phyloP scores from a whole-genome alignment of 345 rosid genomes.

The Citrus trifoliata region DNA sequence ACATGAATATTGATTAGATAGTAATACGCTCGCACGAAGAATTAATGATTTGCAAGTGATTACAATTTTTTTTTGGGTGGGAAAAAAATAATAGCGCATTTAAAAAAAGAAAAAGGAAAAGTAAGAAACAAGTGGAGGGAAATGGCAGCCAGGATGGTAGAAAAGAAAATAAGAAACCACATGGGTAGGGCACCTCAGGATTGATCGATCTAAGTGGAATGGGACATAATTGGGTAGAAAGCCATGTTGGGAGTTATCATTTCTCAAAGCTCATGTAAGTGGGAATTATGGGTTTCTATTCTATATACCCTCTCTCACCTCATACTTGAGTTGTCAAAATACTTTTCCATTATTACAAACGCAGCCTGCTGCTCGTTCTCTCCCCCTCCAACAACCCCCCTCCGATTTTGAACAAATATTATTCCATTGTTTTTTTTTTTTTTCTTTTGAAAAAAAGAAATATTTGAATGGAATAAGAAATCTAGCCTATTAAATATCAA shows the following conservation, averaged over 20 bases:
- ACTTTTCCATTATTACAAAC: background rate
- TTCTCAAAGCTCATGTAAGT: background rate
- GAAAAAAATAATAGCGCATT: no score
- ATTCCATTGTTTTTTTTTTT: no score
- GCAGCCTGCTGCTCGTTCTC: background rate
- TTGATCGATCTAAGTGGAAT: background rate
- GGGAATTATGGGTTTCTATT: constrained; percentile 9
- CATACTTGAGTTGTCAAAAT: background rate
- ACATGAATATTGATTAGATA: background rate
- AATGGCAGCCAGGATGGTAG: background rate
- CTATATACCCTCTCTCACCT: background rate
- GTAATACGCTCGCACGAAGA: background rate
- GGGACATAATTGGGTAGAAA: constrained; percentile 4
- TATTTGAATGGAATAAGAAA: no score
- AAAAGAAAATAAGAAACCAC: constrained; percentile 16
- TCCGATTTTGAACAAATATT: no score
- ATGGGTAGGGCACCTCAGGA: constrained; percentile 19
- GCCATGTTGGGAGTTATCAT: constrained; percentile 4
- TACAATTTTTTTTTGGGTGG: no score
- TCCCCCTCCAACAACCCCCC: background rate
- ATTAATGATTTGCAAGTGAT: background rate
- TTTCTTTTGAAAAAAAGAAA: no score
- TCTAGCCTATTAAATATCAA: no score
- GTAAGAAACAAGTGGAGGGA: constrained; percentile 1
- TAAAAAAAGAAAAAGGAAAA: constrained; percentile 1